Base-by-base conservation (phyloP, 495 filamentous ascomycete species). In the Tuber melanosporum region DNA sequence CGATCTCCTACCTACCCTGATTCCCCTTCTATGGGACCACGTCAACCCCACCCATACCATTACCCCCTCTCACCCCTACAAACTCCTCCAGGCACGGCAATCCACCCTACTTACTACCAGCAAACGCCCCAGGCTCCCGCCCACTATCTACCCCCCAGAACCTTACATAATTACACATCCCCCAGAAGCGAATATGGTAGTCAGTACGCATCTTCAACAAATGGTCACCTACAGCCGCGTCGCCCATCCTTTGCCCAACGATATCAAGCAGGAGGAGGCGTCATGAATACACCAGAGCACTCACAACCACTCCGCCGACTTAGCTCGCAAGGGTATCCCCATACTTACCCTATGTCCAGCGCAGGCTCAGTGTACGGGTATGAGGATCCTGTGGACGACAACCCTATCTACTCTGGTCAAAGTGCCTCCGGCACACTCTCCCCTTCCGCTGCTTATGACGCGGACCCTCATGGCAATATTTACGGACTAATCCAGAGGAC, bases 401-500 rank as follows among this genome's bases (percentile, higher is more conserved):
- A 78, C 14, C 78, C 77, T 36, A 80, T 80, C 52, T 80, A 80
- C 36, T 62, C 77, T 26, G 74, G 78, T 46, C 78, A 74, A 41
- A 36, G 36, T 22, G 17, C 36, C 22, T 72, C 71, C 3, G 71
- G 71, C 22, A 72, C 36, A 49, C 78, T 78, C 49, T 81, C 78
- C 44, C 79, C 79, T 76, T 78, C 78, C 8, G 74, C 71, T 10
- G 79, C 79, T 2, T 81, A 82, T 69, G 73, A 71, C 17, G 78
- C 73, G 1, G 81, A 83, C 44, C 81, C 81, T 17, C 81, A 83
- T 70, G 70, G 70, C 32, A 79, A 83, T 44, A 81, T 83, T 70
- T 76, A 80, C 41, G 81, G 81, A 20, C 78, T 83, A 15, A 76
- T 83, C 41, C 75, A 83, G 47, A 78, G 78, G 19, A 81, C 78